A percentile compares a stretch with the other conserved stretches of the same genome.
Conservation (phyloP, 768 basidiomycete species). For the Suillus spraguei region DNA sequence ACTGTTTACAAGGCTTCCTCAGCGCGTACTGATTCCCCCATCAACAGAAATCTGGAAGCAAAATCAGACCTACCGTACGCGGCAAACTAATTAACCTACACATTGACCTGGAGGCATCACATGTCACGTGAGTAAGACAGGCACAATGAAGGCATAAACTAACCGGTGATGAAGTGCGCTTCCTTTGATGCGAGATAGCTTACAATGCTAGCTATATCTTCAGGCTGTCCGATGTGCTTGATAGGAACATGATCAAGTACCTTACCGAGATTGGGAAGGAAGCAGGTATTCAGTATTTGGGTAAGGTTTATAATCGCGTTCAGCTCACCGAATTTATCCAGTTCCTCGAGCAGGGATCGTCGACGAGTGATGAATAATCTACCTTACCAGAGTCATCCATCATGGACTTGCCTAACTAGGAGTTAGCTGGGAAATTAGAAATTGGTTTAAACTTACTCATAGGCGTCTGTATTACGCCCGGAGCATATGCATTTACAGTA, state of each 20-base stretch:
- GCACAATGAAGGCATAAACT: not conserved
- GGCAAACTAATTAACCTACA: conserved; percentile 10
- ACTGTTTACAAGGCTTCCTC: not conserved
- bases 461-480: conserved; percentile 33
- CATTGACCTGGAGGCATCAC: conserved; percentile 15
- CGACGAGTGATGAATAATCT: not conserved
- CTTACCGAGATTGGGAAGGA: conserved; percentile 17
- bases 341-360: conserved; percentile 22
- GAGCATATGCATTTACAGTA: conserved; percentile 45
- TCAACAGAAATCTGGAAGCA: conserved; percentile 12
- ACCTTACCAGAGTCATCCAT: conserved; percentile 17
- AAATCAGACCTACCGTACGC: not conserved
- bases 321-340: conserved; percentile 21
- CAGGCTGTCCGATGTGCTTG: conserved; percentile 28
- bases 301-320: conserved; percentile 8
- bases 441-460: conserved; percentile 27
- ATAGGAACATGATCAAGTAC: conserved; percentile 12
- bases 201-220: conserved; percentile 35
- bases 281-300: not conserved
- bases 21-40: conserved; percentile 13
- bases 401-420: conserved; percentile 15
- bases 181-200: conserved; percentile 38
- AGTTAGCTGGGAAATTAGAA: not conserved
- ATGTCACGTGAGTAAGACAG: not conserved
- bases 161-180: conserved; percentile 38